Evolutionary conservation across 371 early-diverging fungal genomes (phyloP).

Genomic region (Mortierella polycephala): DNA sequence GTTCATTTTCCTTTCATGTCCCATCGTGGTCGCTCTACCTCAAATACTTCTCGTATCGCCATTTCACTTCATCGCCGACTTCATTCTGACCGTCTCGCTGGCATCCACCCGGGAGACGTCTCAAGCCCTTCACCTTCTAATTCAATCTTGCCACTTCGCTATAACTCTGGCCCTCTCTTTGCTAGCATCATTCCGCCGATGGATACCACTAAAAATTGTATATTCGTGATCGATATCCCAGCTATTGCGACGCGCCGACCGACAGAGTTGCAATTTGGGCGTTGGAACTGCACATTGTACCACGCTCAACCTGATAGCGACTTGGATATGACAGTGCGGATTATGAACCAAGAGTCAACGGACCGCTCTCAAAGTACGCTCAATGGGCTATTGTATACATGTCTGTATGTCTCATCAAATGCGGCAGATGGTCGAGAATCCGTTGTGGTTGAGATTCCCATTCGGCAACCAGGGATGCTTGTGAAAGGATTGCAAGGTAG

Average conservation of each 20-base stretch:
- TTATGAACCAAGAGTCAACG: background rate
- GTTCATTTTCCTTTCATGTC: no score
- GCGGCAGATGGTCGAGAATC: background rate
- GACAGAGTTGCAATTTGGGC: background rate
- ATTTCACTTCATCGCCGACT: no score
- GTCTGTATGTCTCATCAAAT: constrained; percentile 3
- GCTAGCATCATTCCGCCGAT: background rate
- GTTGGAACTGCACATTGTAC: background rate
- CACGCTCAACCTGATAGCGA: background rate
- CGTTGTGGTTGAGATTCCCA: constrained; percentile 9
- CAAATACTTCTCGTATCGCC: no score
- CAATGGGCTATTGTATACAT: background rate
- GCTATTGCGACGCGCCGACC: background rate
- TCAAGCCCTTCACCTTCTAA: no score
- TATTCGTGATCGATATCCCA: background rate
- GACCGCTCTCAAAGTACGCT: background rate
- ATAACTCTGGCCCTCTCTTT: no score
- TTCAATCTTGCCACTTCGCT: no score
- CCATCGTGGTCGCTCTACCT: no score
- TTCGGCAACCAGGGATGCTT: constrained; percentile 9
- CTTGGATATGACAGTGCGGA: background rate
- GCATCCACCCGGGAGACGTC: no score
- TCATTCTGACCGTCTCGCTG: no score
- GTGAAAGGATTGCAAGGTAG: constrained; percentile 33
- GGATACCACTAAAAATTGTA: background rate